Evolutionary conservation across 2,329 filamentous ascomycete species (phyloP).

Genomic region (Fusarium veterinarium): DNA sequence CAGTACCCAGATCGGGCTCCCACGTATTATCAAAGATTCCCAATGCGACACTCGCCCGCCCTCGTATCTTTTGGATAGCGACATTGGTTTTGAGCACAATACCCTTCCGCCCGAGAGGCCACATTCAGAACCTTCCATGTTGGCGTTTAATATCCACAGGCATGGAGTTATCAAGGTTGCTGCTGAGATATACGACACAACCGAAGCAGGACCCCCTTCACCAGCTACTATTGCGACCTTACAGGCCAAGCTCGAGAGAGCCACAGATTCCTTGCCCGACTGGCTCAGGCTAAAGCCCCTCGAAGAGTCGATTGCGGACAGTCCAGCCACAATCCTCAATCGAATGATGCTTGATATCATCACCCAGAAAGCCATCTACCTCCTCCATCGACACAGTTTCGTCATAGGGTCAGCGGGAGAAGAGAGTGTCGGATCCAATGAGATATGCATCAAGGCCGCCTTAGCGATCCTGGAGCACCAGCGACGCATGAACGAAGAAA

Average conservation of each 20-base stretch:
- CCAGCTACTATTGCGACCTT: background rate
- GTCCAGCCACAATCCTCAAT: constrained; percentile 1
- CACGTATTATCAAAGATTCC: constrained; percentile 34
- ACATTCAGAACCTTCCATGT: constrained; percentile 5
- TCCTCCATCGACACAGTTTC: constrained; percentile 11
- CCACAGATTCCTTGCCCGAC: background rate
- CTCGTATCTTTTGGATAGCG: constrained; percentile 2
- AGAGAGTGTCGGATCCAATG: background rate
- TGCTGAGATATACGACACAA: constrained; percentile 14
- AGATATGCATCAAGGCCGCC: constrained; percentile 22
- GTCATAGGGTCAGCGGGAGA: background rate
- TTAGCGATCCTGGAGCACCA: constrained; percentile 31
- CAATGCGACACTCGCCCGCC: constrained; percentile 29
- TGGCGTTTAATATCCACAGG: constrained; percentile 10
- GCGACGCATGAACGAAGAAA: constrained; percentile 29
- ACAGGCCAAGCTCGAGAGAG: background rate
- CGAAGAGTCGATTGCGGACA: constrained; percentile 11
- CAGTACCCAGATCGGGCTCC: constrained; percentile 31
- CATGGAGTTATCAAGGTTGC: constrained; percentile 2
- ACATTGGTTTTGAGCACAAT: background rate
- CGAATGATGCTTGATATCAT: constrained; percentile 20
- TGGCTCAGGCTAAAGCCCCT: constrained; percentile 16
- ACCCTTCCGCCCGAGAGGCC: background rate
- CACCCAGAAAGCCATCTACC: constrained; percentile 11
- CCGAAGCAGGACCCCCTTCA: constrained; percentile 6